Conservation (phyloP, 2,329 filamentous ascomycete genomes). For the Xylaria sp. region DNA sequence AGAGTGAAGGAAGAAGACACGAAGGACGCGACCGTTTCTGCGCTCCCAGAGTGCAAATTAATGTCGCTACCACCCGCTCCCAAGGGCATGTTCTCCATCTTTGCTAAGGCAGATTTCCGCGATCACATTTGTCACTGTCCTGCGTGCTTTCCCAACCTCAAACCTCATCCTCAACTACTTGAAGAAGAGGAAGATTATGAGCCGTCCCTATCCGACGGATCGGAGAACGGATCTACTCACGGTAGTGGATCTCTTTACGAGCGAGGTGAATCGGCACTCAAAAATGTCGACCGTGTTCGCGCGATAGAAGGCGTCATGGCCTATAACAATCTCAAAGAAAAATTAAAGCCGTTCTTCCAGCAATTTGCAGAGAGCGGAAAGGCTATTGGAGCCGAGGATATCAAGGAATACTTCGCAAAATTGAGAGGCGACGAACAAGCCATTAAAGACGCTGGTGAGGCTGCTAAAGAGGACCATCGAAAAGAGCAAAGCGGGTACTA, state of each 20-base stretch:
- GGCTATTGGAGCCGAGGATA: conserved; percentile 91
- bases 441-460: conserved; percentile 71
- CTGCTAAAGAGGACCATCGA: conserved; percentile 58
- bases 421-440: conserved; percentile 86
- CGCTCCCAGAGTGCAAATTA: conserved; percentile 66
- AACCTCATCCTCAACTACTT: conserved; percentile 80
- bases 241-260: conserved; percentile 88
- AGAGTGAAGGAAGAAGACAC: conserved; percentile 42
- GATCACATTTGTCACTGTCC: conserved; percentile 83
- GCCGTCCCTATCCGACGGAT: conserved; percentile 79
- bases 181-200: conserved; percentile 97
- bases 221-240: conserved; percentile 66
- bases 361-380: conserved; percentile 92
- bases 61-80: conserved; percentile 67
- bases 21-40: conserved; percentile 36
- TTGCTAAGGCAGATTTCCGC: conserved; percentile 83
- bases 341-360: conserved; percentile 93
- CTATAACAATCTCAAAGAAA: conserved; percentile 95
- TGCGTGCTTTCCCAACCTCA: conserved; percentile 79
- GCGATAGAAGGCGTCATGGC: conserved; percentile 98
- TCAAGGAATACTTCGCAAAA: conserved; percentile 96
- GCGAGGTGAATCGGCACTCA: conserved; percentile 90
- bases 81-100: conserved; percentile 77
- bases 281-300: conserved; percentile 89
- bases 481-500: conserved; percentile 67